Conservation (phyloP, 2,329 filamentous ascomycete species). For the Sclerotinia trifoliorum region DNA sequence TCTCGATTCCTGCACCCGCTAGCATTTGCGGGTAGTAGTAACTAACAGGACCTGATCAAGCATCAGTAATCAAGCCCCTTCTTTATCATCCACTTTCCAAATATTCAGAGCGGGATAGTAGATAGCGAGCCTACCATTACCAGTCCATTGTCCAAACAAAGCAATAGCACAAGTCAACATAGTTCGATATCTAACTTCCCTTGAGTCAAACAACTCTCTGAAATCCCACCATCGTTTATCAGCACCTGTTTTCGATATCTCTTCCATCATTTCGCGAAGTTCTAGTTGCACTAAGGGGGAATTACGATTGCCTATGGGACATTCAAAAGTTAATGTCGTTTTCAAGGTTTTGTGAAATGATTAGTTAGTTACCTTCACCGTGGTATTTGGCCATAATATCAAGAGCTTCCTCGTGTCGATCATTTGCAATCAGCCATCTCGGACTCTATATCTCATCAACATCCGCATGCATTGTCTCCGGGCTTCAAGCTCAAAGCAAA, state of each 20-base stretch:
- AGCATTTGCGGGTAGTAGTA: slow-evolving; percentile 36
- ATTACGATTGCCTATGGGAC: not conserved
- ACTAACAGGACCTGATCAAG: slow-evolving; percentile 11
- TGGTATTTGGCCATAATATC: slow-evolving; percentile 58
- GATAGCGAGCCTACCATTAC: slow-evolving; percentile 40
- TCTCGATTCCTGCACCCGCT: slow-evolving; percentile 31
- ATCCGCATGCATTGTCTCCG: fast-evolving
- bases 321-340: not conserved
- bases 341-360: slow-evolving; percentile 17
- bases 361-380: slow-evolving; percentile 43
- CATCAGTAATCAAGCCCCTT: not conserved
- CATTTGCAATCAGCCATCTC: slow-evolving; percentile 56
- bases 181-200: slow-evolving; percentile 34
- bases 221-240: slow-evolving; percentile 42
- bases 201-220: slow-evolving; percentile 33
- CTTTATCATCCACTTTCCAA: fast-evolving
- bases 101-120: too few relatives aligned
- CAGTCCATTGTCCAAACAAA: slow-evolving; percentile 36
- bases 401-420: slow-evolving; percentile 55
- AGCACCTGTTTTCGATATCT: slow-evolving; percentile 34
- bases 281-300: slow-evolving; percentile 36
- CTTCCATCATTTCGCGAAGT: slow-evolving; percentile 36
- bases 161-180: slow-evolving; percentile 40
- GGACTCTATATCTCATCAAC: slow-evolving; percentile 38
- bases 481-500: fast-evolving